Conservation (phyloP, 257 asterid genomes). For the Solanum etuberosum region DNA sequence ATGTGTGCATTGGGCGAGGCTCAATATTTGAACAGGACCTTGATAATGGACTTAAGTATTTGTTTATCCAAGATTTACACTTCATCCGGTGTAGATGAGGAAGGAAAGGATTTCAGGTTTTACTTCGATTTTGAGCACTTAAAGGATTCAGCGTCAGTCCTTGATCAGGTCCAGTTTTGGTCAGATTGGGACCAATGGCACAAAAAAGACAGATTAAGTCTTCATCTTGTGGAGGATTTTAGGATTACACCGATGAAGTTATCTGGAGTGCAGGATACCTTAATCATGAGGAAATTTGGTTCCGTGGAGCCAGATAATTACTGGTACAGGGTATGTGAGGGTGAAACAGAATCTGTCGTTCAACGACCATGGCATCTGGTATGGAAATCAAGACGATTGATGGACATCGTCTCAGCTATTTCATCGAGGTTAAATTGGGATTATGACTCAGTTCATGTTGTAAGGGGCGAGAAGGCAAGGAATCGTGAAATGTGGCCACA, state of each 20-base stretch:
- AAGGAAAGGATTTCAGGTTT: slow-evolving; percentile 75
- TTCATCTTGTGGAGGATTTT: slow-evolving; percentile 65
- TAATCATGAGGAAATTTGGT: slow-evolving; percentile 68
- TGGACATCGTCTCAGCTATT: slow-evolving; percentile 57
- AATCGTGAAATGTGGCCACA: slow-evolving; percentile 58
- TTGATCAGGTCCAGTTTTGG: slow-evolving; percentile 67
- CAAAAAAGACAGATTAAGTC: slow-evolving; percentile 33
- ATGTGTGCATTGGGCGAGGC: slow-evolving; percentile 87
- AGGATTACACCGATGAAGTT: slow-evolving; percentile 58
- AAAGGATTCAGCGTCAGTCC: slow-evolving; percentile 52
- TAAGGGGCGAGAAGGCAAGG: slow-evolving; percentile 56
- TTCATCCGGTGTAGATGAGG: slow-evolving; percentile 55
- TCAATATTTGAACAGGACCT: slow-evolving; percentile 74
- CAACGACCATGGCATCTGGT: slow-evolving; percentile 69
- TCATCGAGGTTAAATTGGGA: slow-evolving; percentile 61
- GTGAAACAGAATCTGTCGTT: slow-evolving; percentile 42
- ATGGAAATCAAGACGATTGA: slow-evolving; percentile 51
- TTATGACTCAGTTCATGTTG: slow-evolving; percentile 62
- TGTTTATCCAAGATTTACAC: slow-evolving; percentile 71
- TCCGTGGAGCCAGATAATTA: slow-evolving; percentile 63
- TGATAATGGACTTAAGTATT: slow-evolving; percentile 63
- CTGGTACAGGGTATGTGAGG: slow-evolving; percentile 83
- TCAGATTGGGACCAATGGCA: slow-evolving; percentile 54
- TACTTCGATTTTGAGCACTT: slow-evolving; percentile 80
- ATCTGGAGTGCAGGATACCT: slow-evolving; percentile 35